Conservation (phyloP, 345 rosid genomes). For the Hypericum perforatum region DNA sequence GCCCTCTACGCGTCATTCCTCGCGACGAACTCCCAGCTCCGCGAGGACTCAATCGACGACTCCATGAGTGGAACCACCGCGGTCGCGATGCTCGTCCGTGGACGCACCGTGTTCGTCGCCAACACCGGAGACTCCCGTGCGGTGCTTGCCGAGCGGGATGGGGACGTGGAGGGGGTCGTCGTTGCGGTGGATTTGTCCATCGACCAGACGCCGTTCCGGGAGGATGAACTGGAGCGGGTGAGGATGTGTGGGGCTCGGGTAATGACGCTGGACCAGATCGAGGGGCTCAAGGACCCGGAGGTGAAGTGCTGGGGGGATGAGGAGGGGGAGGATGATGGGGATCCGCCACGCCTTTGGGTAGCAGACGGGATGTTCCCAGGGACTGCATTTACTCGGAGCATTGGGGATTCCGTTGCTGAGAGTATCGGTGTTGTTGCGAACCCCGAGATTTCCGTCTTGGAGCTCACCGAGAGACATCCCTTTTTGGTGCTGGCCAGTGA, state of each 20-base stretch:
- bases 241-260: constrained; percentile 92
- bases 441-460: constrained; percentile 86
- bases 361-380: constrained; percentile 97
- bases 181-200: constrained; percentile 81
- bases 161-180: constrained; percentile 60
- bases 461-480: constrained; percentile 72
- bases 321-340: constrained; percentile 82
- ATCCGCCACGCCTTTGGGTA: constrained; percentile 95
- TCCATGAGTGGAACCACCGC: constrained; percentile 97
- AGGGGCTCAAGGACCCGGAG: constrained; percentile 88
- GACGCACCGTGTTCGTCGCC: constrained; percentile 63
- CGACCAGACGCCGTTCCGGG: constrained; percentile 88
- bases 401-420: constrained; percentile 92
- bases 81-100: constrained; percentile 79
- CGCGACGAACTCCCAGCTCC: constrained; percentile 63
- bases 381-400: constrained; percentile 92
- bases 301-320: constrained; percentile 96
- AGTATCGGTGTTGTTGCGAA: constrained; percentile 89
- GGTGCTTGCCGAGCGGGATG: constrained; percentile 71
- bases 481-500: constrained; percentile 97
- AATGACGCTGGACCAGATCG: constrained; percentile 91
- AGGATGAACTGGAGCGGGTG: constrained; percentile 79
- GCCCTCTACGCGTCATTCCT: constrained; percentile 64
- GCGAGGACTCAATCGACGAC: constrained; percentile 68
- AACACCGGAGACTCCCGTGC: constrained; percentile 95